Evolutionary conservation across 2,329 filamentous ascomycete species (phyloP).

Genomic region (Plenodomus biglobosus): DNA sequence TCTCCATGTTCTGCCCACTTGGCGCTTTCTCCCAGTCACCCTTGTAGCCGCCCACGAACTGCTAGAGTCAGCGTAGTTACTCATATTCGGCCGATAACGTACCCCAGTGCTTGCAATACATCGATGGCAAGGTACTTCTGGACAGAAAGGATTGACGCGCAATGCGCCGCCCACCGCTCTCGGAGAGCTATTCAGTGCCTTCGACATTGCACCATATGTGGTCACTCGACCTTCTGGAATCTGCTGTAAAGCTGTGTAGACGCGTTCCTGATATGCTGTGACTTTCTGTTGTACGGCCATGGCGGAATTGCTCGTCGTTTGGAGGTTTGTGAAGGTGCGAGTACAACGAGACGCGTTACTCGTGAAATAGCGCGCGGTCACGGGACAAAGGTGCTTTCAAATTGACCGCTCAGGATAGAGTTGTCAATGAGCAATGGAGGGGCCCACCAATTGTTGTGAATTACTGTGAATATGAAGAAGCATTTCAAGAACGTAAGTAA

Average conservation of each 20-base stretch:
- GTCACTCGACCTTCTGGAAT: conserved; percentile 75
- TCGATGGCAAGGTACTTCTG: conserved; percentile 78
- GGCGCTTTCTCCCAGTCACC: conserved; percentile 65
- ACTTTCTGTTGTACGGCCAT: conserved; percentile 32
- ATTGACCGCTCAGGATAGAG: conserved; percentile 28
- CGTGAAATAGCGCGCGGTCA: conserved; percentile 28
- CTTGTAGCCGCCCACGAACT: conserved; percentile 67
- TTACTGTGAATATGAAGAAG: no score
- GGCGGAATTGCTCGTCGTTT: neutral
- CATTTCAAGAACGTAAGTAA: no score
- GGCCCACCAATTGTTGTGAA: no score
- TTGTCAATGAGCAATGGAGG: neutral
- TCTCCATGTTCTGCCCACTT: conserved; percentile 63
- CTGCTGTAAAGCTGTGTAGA: conserved; percentile 74
- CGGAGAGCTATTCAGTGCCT: conserved; percentile 68
- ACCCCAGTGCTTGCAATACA: conserved; percentile 72
- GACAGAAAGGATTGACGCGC: conserved; percentile 77
- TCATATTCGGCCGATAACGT: conserved; percentile 20
- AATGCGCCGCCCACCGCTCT: conserved; percentile 78
- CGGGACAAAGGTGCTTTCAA: conserved; percentile 34
- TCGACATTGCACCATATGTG: conserved; percentile 74
- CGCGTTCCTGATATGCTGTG: conserved; percentile 45
- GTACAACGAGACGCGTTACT: neutral
- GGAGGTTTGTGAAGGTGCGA: neutral
- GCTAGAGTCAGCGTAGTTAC: conserved; percentile 4